phyloP scores from a whole-genome alignment of 2,329 filamentous ascomycete species.

The Colletotrichum acutatum region DNA sequence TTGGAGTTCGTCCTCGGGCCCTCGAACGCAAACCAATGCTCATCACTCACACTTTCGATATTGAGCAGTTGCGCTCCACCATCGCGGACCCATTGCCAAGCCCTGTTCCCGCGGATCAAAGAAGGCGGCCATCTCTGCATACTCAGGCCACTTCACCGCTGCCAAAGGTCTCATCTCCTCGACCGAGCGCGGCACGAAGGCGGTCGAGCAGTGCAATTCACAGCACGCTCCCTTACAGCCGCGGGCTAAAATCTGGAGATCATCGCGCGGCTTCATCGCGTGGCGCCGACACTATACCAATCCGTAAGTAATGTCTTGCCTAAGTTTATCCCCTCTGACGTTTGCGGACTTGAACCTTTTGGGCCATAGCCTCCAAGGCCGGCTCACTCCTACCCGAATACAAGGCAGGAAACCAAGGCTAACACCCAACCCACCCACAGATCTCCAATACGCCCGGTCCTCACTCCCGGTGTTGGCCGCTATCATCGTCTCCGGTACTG shows the following conservation, averaged over 20 bases:
- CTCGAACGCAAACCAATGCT: constrained; percentile 56
- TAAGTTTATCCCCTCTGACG: constrained; percentile 23
- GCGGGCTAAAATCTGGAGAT: constrained; percentile 29
- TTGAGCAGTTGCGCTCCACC: constrained; percentile 58
- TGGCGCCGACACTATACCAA: constrained; percentile 52
- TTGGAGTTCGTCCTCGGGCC: constrained; percentile 54
- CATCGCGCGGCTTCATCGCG: constrained; percentile 38
- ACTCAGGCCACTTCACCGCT: constrained; percentile 21
- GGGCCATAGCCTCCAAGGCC: constrained; percentile 8
- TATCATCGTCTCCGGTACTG: constrained; percentile 64
- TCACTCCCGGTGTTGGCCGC: constrained; percentile 65
- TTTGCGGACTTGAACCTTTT: constrained; percentile 22
- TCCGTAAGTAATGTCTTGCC: constrained; percentile 53
- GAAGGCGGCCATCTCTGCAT: constrained; percentile 28
- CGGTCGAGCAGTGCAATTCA: constrained; percentile 41
- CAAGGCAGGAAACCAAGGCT: constrained; percentile 1
- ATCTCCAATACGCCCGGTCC: constrained; percentile 58
- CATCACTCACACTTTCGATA: constrained; percentile 61
- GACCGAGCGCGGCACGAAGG: constrained; percentile 32
- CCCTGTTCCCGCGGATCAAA: background rate
- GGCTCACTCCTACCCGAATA: background rate
- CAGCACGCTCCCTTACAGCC: constrained; percentile 35
- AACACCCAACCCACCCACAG: constrained; percentile 43
- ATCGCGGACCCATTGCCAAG: constrained; percentile 49
- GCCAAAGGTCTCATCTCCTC: constrained; percentile 14